Base-by-base conservation (phyloP, 2,329 filamentous ascomycete genomes). In the Diaporthe vexans region DNA sequence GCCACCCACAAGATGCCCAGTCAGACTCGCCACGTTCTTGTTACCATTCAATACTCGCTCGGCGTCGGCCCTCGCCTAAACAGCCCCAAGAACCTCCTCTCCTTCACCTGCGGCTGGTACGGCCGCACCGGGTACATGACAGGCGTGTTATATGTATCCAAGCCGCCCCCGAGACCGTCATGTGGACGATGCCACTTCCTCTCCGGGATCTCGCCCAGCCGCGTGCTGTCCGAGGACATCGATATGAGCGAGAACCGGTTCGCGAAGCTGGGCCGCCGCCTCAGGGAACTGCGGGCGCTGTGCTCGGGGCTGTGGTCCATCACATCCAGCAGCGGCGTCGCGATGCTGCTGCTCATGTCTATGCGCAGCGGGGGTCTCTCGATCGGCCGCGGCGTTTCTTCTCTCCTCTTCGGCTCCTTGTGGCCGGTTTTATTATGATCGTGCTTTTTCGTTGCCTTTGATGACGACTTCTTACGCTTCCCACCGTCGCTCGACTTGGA, bases 181-280 rank as follows among this genome's bases (percentile, higher is more conserved):
- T 72, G 17, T 19, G 52, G 57, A 9, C 77, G 76, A 11, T 63
- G 59, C 80, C 78, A 79, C 54, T 79, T 82, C 35, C 78, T 76
- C 61, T 81, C 78, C 0, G 82, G 81, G 5, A 83, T 81, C 59
- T 83, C 81, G 11, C 82, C 82, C 8, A 83, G 78, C 72, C 78
- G 80, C n/a, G 82, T 84, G 78, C 81, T 83, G 71, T 77, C 80
- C 0, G 81, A 81, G 0, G 81, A 77, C 48, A 80, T 79, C 1
- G 82, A 80, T 33, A 79, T 61, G 13, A 82, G 74, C 3, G 82
- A 83, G n/a, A 81, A 75, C 40, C 80, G 77, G 37, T 81, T 74
- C 58, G 59, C 65, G 19, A 74, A 61, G 35, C 61, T 75, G 35
- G 72, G 52, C 71, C 54, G 71, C 19, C 74, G 71, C 24, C 74